Evolutionary conservation across 23 red algal species (phyloP).

Genomic region (Cyanidioschyzon merolae): DNA sequence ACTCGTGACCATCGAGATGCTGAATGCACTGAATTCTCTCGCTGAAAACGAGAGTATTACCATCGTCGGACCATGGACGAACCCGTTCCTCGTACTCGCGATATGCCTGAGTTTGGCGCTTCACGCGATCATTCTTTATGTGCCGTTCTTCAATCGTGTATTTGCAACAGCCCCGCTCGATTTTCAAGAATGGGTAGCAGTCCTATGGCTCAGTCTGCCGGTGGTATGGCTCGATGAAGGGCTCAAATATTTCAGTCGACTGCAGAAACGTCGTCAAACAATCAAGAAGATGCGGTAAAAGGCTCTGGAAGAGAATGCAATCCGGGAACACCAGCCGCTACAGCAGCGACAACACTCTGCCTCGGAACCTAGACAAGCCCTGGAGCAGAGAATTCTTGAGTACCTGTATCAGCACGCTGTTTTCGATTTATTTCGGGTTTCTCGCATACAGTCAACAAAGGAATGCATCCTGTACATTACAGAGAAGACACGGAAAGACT

Average conservation of each 20-base stretch:
- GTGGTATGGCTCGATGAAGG: slow-evolving; percentile 86
- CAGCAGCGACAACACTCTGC: no score
- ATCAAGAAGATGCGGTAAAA: neutral
- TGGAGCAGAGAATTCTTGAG: no score
- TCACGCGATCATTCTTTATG: slow-evolving; percentile 71
- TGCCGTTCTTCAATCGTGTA: slow-evolving; percentile 79
- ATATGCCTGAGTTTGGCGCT: slow-evolving; percentile 55
- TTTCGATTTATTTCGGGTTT: no score
- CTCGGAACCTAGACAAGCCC: no score
- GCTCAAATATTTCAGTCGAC: slow-evolving; percentile 40
- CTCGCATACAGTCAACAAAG: no score
- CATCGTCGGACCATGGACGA: slow-evolving; percentile 52
- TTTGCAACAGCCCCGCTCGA: slow-evolving; percentile 76
- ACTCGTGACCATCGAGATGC: slow-evolving; percentile 90
- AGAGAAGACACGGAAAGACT: no score
- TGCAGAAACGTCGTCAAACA: neutral
- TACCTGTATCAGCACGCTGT: no score
- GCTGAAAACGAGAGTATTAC: slow-evolving; percentile 86
- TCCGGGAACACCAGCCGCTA: no score
- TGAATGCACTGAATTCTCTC: slow-evolving; percentile 92
- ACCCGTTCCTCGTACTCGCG: slow-evolving; percentile 73
- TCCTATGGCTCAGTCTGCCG: slow-evolving; percentile 60
- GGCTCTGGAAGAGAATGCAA: no score
- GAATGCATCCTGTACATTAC: no score
- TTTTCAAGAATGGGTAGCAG: slow-evolving; percentile 57